phyloP scores from a whole-genome alignment of 1,284 basidiomycete genomes.

The Papiliotrema flavescens region DNA sequence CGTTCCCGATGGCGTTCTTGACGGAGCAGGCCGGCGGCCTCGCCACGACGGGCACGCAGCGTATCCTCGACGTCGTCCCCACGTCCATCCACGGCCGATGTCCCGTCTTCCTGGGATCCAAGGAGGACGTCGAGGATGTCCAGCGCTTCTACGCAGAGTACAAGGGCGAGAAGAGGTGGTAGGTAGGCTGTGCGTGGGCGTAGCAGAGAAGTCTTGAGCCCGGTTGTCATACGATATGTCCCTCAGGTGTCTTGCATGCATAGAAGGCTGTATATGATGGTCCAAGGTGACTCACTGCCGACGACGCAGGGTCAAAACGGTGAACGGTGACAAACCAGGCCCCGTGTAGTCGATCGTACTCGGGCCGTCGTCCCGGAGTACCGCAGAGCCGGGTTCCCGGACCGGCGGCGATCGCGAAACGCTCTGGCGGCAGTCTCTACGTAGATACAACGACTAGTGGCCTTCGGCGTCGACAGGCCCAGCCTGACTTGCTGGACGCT shows the following conservation, averaged over 20 bases:
- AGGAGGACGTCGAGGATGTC: constrained; percentile 89
- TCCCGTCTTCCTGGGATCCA: constrained; percentile 90
- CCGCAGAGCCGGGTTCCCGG: too few species aligned
- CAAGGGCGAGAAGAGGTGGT: constrained; percentile 41
- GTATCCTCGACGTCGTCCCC: constrained; percentile 90
- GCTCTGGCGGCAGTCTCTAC: too few species aligned
- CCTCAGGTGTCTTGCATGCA: not conserved
- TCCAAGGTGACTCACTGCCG: too few species aligned
- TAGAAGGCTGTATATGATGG: not conserved
- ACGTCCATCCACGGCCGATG: constrained; percentile 87
- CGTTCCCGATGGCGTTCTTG: constrained; percentile 98
- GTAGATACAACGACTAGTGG: too few species aligned
- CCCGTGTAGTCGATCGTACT: too few species aligned
- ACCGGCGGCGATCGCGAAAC: too few species aligned
- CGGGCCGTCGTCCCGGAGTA: too few species aligned
- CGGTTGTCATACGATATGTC: too few species aligned
- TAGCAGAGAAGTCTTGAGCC: not conserved
- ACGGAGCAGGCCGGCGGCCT: constrained; percentile 96
- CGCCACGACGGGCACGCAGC: constrained; percentile 86
- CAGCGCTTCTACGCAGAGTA: constrained; percentile 68
- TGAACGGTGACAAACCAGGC: too few species aligned
- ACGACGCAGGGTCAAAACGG: too few species aligned
- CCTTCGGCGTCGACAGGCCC: too few species aligned
- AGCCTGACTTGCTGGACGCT: too few species aligned
- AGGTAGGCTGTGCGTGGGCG: constrained; percentile 4